Base-by-base conservation (phyloP, 768 basidiomycete genomes). In the Hemileccinum rubropunctum region DNA sequence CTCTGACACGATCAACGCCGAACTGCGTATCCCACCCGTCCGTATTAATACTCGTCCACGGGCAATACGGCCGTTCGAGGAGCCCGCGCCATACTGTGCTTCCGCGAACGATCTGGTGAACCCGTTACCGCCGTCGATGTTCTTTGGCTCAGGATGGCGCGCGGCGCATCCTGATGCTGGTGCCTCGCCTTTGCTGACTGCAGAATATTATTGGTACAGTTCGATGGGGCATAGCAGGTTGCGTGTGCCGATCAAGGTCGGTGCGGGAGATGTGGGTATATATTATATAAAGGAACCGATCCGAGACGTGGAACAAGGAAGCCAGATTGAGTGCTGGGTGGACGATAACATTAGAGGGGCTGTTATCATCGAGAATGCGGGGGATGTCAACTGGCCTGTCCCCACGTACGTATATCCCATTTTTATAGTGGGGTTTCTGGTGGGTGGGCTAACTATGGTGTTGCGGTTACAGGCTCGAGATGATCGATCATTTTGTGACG, bases 21-120 rank as follows among this genome's bases (percentile, higher is more conserved):
- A 67, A 66, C 52, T 70, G 61, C 69, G 56, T 66, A 69, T 97
- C 4, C 95, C 95, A 4, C 76, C 79, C 0, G 77, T 80, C 28
- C 79, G 91, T 8, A 85, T 98, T 67, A 80, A 78, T 51, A 80
- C 82, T 6, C 81, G 78, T 3, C 89, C 89, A 3, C 70, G 69
- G 50, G 71, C 66, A 1, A 57, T 65, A 12, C 68, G 72, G 1
- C 75, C 81, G 4, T 95, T 88, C 67, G 82, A 89, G 65, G 97
- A 98, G 68, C 81, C 95, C 44, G 78, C 83, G 34, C 97, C 95
- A 7, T 93, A 79, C 73, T 98, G 97, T 68, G 93, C 91, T 0
- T 87, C 86, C 18, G 97, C 97, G n/a, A 95, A 98, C 69, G 95
- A 99, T 66, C 76, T 98, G 45, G 91, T 99, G 69, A 98, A 98